These are phyloP conservation scores for Tausonia pullulans DNA, from an alignment of 1,284 basidiomycete species.

Conservation along the genomic window DNA sequence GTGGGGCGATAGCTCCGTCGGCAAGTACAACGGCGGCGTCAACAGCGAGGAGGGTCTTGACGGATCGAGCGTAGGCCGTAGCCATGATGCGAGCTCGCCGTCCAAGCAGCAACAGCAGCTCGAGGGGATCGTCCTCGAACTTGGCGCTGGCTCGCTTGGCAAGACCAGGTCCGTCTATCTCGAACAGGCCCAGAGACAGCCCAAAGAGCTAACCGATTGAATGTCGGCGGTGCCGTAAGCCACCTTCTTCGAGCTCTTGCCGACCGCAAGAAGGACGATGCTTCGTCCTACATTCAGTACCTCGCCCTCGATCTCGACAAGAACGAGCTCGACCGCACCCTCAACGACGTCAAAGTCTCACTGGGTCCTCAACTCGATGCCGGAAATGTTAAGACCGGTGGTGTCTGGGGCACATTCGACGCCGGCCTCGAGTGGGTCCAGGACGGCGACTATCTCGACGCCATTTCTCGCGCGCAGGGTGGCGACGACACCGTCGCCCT, in stretches of 20 bases:
- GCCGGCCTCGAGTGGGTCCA: slow-evolving; percentile 51
- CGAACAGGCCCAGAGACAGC: background rate
- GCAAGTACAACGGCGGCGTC: slow-evolving; percentile 53
- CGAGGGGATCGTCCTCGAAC: slow-evolving; percentile 57
- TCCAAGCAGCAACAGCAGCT: slow-evolving; percentile 3
- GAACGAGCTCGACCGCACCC: slow-evolving; percentile 69
- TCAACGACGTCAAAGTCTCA: slow-evolving; percentile 54
- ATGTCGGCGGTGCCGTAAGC: slow-evolving; percentile 16
- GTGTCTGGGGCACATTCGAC: slow-evolving; percentile 82
- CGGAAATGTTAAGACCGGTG: slow-evolving; percentile 62
- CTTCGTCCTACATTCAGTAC: slow-evolving; percentile 52
- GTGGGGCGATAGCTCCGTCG: slow-evolving; percentile 52
- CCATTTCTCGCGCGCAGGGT: background rate
- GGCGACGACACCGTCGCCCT: background rate
- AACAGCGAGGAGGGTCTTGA: slow-evolving; percentile 42
- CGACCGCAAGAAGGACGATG: slow-evolving; percentile 22
- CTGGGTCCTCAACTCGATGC: slow-evolving; percentile 49
- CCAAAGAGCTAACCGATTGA: background rate
- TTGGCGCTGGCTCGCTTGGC: slow-evolving; percentile 70
- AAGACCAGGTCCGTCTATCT: slow-evolving; percentile 5
- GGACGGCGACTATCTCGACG: slow-evolving; percentile 32
- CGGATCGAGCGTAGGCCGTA: background rate
- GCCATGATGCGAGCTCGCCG: slow-evolving; percentile 4
- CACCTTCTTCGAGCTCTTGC: slow-evolving; percentile 64
- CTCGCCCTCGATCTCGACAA: slow-evolving; percentile 89